Base-by-base conservation (phyloP, 192 early-diverging fungal species). In the Backusella parvicylindrica region DNA sequence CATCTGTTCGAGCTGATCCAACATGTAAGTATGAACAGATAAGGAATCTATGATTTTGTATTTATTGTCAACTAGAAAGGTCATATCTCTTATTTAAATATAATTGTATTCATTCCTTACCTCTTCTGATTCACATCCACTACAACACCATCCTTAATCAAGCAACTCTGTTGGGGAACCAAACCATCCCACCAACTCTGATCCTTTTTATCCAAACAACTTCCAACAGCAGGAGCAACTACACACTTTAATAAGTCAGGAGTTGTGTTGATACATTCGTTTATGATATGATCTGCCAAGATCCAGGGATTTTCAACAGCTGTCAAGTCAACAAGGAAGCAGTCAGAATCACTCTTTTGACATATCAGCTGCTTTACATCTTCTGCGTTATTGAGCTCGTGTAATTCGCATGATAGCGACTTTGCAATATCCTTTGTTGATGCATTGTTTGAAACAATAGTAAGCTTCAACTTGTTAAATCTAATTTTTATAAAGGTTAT, bases 1-100 rank as follows among this genome's bases (percentile, higher is more conserved):
- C 8, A 26, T 77, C 76, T 13, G 36, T 35, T 36, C 76, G 50
- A 9, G 71, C 38, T 0, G 76, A 71, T 12, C 60, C 63, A 50
- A 26, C 11, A 43, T 77, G 76, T 15, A 71, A 47, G 26, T 77
- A 77, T 0, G 72, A 73, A 12, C 36, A 64, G 6, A 73, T 32
- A 28, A 73, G 30, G 38, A 18, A 36, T 43, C 36, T 69, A 38
- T 41, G n/a, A 23, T 11, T 21, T 0, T 21, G 5, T 18, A 35
- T n/a, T 38, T 68, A 4, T 21, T 38, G 35, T 38, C 12, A 37
- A 30, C 32, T 6, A 41, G 16, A 47, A 41, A 41, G 40, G 13
- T 3, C 40, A 16, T 15, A 6, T 6, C n/a, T 47, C 43, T 16
- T 7, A 6, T 47, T 6, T 6, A 47, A 47, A 47, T 47, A n/a